Base-by-base conservation (phyloP, 148 eudicot species). In the Camellia lanceoleosa region DNA sequence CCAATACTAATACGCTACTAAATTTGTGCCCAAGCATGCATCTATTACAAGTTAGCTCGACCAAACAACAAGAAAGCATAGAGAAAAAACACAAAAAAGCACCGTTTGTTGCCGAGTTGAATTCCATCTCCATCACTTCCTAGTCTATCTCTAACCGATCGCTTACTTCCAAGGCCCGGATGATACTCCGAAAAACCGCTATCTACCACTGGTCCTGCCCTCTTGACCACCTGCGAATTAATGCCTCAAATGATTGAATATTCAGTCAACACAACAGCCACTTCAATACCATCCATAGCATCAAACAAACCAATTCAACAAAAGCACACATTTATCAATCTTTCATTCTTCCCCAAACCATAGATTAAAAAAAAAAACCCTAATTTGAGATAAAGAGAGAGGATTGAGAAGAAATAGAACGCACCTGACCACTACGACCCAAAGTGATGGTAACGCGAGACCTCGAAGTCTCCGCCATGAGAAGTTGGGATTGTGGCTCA, bases 61-160 rank as follows among this genome's bases (percentile, higher is more conserved):
- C 8, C 18, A 78, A 54, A 56, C 38, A 68, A 44, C 3, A 65
- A 72, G 11, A 69, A 51, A 61, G 38, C 7, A 52, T 19, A 68
- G 52, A 82, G 51, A 52, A 42, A 80, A 74, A 5, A 30, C 38
- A 30, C 1, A 30, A 1, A 30, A 30, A 30, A 30, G 38, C 68
- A 93, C 97, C 94, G 87, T 82, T 93, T 93, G 73, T 60, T 75
- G 79, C 73, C 75, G 7, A 62, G 68, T 2, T 79, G 83, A 75
- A 72, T 59, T 67, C 85, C 83, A 81, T 87, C 93, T 5, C 61
- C 82, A 64, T 79, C 82, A 70, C 61, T 80, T 78, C 94, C 94
- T 11, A 89, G 89, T 83, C 97, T 89, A 84, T 92, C 93, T 79
- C 84, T 85, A 78, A 93, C 68, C 0, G 96, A 88, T 46, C 93